Percentiles rank a stretch among this genome's conserved stretches.
Evolutionary conservation across 148 eudicot genomes (phyloP).

Genomic region (Silene uniflora): DNA sequence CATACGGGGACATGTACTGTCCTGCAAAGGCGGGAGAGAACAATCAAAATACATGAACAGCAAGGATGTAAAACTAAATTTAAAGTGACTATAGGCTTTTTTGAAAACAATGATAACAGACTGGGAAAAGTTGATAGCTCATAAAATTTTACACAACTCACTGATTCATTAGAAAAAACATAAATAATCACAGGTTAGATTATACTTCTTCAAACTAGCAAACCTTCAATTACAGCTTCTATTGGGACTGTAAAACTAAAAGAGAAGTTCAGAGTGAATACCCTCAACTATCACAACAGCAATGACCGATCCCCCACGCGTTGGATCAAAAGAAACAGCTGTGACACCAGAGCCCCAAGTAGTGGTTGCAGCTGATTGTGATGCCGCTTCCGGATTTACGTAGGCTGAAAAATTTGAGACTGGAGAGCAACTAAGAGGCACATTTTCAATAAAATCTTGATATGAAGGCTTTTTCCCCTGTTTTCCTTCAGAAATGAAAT

Average conservation of each 20-base stretch:
- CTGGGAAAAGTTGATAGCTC: not conserved
- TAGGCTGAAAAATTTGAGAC: conserved; percentile 98
- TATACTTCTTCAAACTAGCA: not conserved
- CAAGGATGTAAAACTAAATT: not conserved
- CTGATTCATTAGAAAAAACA: not conserved
- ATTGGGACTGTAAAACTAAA: too few relatives aligned
- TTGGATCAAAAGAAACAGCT: conserved; percentile 98
- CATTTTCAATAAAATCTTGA: conserved; percentile 62
- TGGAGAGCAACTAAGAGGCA: conserved; percentile 89
- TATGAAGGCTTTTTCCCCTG: conserved; percentile 71
- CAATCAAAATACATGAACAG: conserved; percentile 3
- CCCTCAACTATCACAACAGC: conserved; percentile 98
- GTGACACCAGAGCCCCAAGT: conserved; percentile 99
- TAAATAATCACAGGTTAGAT: not conserved
- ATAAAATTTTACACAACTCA: not conserved
- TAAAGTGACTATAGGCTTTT: not conserved
- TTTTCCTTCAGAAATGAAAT: conserved; percentile 67
- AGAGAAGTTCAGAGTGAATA: conserved; percentile 24
- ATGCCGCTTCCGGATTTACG: conserved; percentile 96
- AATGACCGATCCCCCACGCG: conserved; percentile 96
- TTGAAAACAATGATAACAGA: not conserved
- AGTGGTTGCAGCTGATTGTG: conserved; percentile 91
- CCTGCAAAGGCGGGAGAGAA: conserved; percentile 39
- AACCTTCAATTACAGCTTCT: too few relatives aligned
- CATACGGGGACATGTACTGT: conserved; percentile 98